phyloP scores from a whole-genome alignment of 208 protist species.

The Acanthamoeba lenticulata region DNA sequence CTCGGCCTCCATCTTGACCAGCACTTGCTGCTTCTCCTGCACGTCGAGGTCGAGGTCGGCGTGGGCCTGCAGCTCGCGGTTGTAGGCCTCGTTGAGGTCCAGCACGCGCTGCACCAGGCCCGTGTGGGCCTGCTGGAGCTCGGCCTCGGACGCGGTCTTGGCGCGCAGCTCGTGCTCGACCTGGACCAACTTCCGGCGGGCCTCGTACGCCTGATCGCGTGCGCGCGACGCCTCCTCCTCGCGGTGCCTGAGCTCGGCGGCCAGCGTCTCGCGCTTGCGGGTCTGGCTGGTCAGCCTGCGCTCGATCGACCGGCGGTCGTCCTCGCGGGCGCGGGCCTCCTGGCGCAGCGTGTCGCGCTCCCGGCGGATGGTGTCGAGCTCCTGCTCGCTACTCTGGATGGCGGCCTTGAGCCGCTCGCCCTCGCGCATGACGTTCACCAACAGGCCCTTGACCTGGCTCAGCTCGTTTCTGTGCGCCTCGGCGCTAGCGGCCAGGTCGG shows the following conservation, averaged over 20 bases:
- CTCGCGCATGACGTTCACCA: constrained; percentile 7
- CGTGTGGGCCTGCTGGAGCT: background rate
- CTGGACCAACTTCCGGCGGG: background rate
- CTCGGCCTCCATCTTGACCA: background rate
- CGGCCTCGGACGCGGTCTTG: background rate
- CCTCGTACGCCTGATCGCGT: background rate
- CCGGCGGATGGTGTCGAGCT: background rate
- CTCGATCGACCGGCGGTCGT: background rate
- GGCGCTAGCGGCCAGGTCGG: background rate
- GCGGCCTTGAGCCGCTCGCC: background rate
- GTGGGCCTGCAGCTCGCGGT: background rate
- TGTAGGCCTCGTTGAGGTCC: background rate
- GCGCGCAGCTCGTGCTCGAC: background rate
- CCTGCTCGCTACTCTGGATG: background rate
- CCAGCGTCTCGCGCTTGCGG: background rate
- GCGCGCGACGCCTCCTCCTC: background rate
- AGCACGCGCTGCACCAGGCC: background rate
- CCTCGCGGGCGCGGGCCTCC: background rate
- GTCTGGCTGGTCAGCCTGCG: background rate
- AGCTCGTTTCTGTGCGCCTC: background rate
- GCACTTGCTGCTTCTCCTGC: background rate
- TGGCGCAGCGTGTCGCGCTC: background rate
- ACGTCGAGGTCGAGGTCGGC: background rate
- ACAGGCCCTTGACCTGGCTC: background rate
- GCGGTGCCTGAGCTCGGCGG: background rate